Conservation (phyloP, 495 filamentous ascomycete species). For the Neurospora intermedia region DNA sequence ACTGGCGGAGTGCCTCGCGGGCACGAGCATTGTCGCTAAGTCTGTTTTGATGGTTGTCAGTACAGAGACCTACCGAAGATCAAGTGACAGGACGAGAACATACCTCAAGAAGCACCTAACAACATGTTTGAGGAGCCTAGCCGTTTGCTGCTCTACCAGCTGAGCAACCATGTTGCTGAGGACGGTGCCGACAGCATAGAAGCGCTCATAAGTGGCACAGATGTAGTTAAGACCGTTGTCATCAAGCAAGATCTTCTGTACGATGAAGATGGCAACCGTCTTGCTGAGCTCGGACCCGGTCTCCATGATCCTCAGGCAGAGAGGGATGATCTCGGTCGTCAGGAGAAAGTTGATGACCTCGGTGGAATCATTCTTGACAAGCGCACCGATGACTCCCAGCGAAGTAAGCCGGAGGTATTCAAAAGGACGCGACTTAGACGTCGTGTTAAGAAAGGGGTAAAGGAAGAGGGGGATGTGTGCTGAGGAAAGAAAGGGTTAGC, state of each 20-base stretch:
- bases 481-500: conserved; percentile 25
- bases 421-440: conserved; percentile 94
- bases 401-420: conserved; percentile 97
- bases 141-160: conserved; percentile 95
- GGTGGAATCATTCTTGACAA: conserved; percentile 97
- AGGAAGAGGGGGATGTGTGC: conserved; percentile 98
- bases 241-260: conserved; percentile 98
- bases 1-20: conserved; percentile 90
- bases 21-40: conserved; percentile 94
- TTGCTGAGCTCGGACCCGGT: conserved; percentile 97
- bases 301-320: conserved; percentile 98
- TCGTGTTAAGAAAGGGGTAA: conserved; percentile 98
- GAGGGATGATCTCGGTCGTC: conserved; percentile 96
- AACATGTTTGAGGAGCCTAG: conserved; percentile 91
- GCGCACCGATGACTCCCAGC: conserved; percentile 91
- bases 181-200: conserved; percentile 96
- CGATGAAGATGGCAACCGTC: conserved; percentile 98
- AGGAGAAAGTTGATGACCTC: conserved; percentile 99
- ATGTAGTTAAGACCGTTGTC: conserved; percentile 98
- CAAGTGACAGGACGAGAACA: conserved; percentile 12
- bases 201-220: conserved; percentile 98
- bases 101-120: conserved; percentile 94
- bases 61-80: conserved; percentile 3
- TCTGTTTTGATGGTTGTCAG: conserved; percentile 31
- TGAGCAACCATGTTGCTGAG: conserved; percentile 98